phyloP scores from a whole-genome alignment of 163 green algal genomes.

The Chlorella variabilis region DNA sequence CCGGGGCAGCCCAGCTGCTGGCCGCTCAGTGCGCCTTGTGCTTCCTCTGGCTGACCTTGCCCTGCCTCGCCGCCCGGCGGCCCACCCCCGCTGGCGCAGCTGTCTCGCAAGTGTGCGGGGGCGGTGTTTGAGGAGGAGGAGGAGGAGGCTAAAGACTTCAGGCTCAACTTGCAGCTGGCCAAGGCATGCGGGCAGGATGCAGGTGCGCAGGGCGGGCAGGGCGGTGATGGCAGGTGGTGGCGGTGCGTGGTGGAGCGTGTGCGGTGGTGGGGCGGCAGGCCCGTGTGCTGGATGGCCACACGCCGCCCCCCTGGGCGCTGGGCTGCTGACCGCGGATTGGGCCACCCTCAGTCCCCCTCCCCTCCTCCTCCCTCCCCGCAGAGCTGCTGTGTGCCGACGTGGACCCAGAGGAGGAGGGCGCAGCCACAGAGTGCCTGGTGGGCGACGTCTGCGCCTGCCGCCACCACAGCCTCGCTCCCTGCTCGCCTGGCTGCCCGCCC shows the following conservation, averaged over 20 bases:
- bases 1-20: no score
- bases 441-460: not conserved
- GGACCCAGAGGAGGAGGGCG: slow-evolving; percentile 59
- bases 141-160: slow-evolving; percentile 75
- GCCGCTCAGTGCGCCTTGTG: not conserved
- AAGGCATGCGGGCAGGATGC: slow-evolving; percentile 68
- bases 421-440: slow-evolving; percentile 76
- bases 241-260: not conserved
- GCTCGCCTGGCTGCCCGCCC: no score
- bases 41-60: not conserved
- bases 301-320: no score
- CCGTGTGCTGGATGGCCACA: not conserved
- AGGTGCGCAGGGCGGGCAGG: not conserved
- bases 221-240: not conserved
- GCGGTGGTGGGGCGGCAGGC: not conserved
- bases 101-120: slow-evolving; percentile 5
- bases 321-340: no score
- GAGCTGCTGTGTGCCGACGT: slow-evolving; percentile 64
- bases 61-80: no score
- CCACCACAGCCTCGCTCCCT: no score
- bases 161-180: slow-evolving; percentile 72
- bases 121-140: slow-evolving; percentile 21
- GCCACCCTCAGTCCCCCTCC: not conserved
- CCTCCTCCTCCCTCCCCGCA: not conserved
- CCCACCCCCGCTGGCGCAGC: not conserved